Base-by-base conservation (phyloP, 2,329 filamentous ascomycete species). In the Ophiocordyceps robertsii region DNA sequence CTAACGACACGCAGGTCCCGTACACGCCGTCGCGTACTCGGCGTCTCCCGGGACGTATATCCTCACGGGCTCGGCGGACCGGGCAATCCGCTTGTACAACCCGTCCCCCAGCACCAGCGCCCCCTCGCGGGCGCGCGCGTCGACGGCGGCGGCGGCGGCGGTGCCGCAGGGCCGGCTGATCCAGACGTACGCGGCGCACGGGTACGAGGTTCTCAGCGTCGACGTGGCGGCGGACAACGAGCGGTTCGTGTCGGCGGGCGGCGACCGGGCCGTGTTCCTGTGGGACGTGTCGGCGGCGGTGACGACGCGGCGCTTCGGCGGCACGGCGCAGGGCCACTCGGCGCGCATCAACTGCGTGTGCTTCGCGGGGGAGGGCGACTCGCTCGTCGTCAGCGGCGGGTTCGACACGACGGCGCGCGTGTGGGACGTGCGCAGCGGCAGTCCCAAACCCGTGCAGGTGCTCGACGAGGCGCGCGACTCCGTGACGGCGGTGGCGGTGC, bases 271-370 rank as follows among this genome's bases (percentile, higher is more conserved):
- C 47, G 87, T 95, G 0, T 95, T 95, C 57, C 71, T 95, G 6
- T 96, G 92, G 92, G 92, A 98, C 62, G 92, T 96, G 0, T 72
- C 82, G 38, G 83, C 80, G 3, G 87, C 84, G 16, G 72, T 76
- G 51, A 95, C 90, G 4, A 66, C 84, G 24, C 75, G 85, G 19
- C 74, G 92, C 27, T 92, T 90, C 61, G 70, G 71, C 16, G 73
- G 73, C 44, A 33, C 31, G n/a, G 57, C 58, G 31, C 61, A 71
- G 35, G 83, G 82, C 0, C 85, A 92, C 62, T 71, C 70, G 3
- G 76, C 77, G 37, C 70, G 88, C 29, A 72, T 96, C 43, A 93
- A 95, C 58, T 73, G 77, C 38, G 84, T 90, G 4, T 69, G 73
- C 2, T 93, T 93, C 57, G 87, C 77, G 0, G 89, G 88, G 12